Base-by-base conservation (phyloP, 768 basidiomycete species). In the Lentinula aciculospora region DNA sequence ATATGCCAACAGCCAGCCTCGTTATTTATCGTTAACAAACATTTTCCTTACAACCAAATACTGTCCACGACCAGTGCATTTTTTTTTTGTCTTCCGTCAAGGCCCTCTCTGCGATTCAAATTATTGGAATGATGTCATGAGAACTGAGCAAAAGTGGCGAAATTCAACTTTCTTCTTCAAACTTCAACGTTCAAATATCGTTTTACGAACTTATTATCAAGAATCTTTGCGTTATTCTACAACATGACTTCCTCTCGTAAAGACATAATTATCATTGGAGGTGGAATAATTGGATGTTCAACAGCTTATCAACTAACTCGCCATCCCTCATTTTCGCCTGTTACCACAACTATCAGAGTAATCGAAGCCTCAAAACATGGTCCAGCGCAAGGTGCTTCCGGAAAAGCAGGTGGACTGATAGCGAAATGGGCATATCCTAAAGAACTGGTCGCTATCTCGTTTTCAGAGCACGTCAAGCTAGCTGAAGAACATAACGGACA, bases 371-470 rank as follows among this genome's bases (percentile, higher is more conserved):
- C 88, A 0, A 73, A 67, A 5, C 66, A 78, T 46, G 84, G 83
- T 5, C 76, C 83, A 19, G 92, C 91, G 0, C 88, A 89, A 60
- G 92, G 89, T 0, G 87, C 89, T 0, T 89, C 86, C 0, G 91
- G 91, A 17, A 94, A 93, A 67, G 88, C 91, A 0, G 92, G 90
- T 4, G 91, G 90, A 0, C 81, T 96, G 12, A 79, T 95, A 19
- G 92, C 93, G 0, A 83, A 86, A 70, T 86, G 93, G 92, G 94
- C 92, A 50, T 87, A 86, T 64, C 85, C 86, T 0, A 80, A 79
- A 50, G 82, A 85, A 61, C 74, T 94, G 29, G 85, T 86, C 7
- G 71, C 80, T 53, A 74, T 93, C 15, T 91, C 90, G 0, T 92
- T 84, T 69, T 67, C 76, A 12, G 85, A 94, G 65, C 93, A 94